Evolutionary conservation across 1,284 basidiomycete genomes (phyloP).

Genomic region (Fomitopsis schrenkii): DNA sequence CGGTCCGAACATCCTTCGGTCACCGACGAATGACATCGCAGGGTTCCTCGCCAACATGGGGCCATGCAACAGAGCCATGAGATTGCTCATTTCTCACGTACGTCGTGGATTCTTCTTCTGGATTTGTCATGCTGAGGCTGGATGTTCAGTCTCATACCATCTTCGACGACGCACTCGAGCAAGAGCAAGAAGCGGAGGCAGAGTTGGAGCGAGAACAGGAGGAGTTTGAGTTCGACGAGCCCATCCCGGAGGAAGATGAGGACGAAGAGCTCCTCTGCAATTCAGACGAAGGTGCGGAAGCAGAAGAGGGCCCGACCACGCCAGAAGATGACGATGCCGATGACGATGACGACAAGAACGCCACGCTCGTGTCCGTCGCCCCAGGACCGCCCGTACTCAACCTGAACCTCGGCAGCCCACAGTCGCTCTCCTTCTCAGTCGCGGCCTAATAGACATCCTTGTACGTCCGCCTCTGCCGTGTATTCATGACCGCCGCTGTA

Average conservation of each 20-base stretch:
- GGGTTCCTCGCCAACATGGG: slow-evolving; percentile 78
- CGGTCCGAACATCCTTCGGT: slow-evolving; percentile 71
- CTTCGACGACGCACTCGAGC: slow-evolving; percentile 39
- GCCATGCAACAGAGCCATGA: slow-evolving; percentile 68
- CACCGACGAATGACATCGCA: slow-evolving; percentile 69
- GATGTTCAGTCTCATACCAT: slow-evolving; percentile 42
- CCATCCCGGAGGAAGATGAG: slow-evolving; percentile 47
- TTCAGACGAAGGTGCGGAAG: slow-evolving; percentile 28
- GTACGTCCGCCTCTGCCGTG: background rate
- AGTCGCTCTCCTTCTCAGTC: slow-evolving; percentile 19
- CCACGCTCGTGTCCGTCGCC: slow-evolving; percentile 9
- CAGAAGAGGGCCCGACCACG: slow-evolving; percentile 6
- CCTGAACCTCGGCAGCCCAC: slow-evolving; percentile 20
- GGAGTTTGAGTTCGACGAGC: slow-evolving; percentile 43
- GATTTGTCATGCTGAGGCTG: background rate
- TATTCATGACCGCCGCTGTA: background rate
- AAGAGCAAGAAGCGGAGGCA: slow-evolving; percentile 35
- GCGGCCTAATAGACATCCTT: slow-evolving; percentile 5
- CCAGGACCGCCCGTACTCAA: slow-evolving; percentile 19
- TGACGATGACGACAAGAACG: slow-evolving; percentile 7
- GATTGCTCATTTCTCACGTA: slow-evolving; percentile 76
- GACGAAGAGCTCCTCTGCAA: slow-evolving; percentile 28
- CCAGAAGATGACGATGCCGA: slow-evolving; percentile 3
- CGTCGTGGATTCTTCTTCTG: slow-evolving; percentile 21
- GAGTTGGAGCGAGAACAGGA: slow-evolving; percentile 36